phyloP scores from a whole-genome alignment of 2,329 filamentous ascomycete genomes.

The Aspergillus jensenii region DNA sequence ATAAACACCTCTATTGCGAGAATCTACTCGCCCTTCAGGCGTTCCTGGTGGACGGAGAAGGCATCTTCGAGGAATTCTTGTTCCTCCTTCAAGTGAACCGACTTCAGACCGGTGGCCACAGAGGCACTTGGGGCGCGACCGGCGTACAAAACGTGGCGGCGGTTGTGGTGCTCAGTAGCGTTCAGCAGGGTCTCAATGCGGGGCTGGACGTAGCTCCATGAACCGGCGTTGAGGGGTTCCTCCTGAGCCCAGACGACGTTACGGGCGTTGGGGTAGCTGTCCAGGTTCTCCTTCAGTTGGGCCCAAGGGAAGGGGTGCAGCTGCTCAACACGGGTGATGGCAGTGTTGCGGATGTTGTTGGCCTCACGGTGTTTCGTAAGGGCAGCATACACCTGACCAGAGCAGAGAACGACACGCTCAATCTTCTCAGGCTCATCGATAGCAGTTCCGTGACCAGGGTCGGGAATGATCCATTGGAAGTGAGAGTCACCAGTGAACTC shows the following conservation, averaged over 20 bases:
- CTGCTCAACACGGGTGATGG: slow-evolving; percentile 94
- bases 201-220: slow-evolving; percentile 96
- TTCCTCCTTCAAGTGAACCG: slow-evolving; percentile 87
- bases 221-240: slow-evolving; percentile 94
- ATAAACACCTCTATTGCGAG: slow-evolving; percentile 16
- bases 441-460: slow-evolving; percentile 74
- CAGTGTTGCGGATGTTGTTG: slow-evolving; percentile 83
- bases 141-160: slow-evolving; percentile 95
- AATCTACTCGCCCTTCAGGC: slow-evolving; percentile 63
- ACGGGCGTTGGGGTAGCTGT: slow-evolving; percentile 95
- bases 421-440: slow-evolving; percentile 83
- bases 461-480: slow-evolving; percentile 95
- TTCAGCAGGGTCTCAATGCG: slow-evolving; percentile 96
- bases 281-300: slow-evolving; percentile 92
- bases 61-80: slow-evolving; percentile 72
- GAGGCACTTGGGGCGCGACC: slow-evolving; percentile 90
- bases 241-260: slow-evolving; percentile 97
- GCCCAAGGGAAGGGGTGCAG: slow-evolving; percentile 99
- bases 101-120: slow-evolving; percentile 91
- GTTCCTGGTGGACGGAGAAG: slow-evolving; percentile 63
- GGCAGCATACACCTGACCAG: slow-evolving; percentile 89
- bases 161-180: slow-evolving; percentile 85
- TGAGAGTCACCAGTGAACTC: slow-evolving; percentile 89
- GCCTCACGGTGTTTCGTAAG: slow-evolving; percentile 88
- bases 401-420: slow-evolving; percentile 90